phyloP scores from a whole-genome alignment of 306 rosid genomes.

The Ormosia emarginata region DNA sequence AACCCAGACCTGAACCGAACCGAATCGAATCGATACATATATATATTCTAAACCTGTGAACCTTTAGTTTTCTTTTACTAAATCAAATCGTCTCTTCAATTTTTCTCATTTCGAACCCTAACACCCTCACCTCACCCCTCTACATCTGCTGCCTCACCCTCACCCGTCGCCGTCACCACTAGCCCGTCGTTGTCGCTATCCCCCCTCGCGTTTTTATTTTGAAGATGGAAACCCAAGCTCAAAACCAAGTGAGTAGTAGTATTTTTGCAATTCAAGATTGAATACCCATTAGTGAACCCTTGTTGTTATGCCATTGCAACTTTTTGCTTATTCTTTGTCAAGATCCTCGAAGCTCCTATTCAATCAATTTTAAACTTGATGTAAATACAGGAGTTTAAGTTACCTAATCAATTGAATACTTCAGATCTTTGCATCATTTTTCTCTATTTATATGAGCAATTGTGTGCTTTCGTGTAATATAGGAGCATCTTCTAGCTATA shows the following conservation, averaged over 20 bases:
- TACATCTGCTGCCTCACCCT: no score
- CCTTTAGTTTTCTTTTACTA: no score
- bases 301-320: constrained; percentile 9
- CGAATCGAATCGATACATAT: no score
- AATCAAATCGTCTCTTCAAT: no score
- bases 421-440: neutral
- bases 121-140: no score
- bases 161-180: no score
- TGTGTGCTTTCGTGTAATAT: neutral
- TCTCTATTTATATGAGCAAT: neutral
- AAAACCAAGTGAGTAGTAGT: neutral
- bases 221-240: neutral
- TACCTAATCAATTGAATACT: neutral
- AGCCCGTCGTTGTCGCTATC: no score
- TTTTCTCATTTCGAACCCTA: no score
- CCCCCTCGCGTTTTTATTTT: neutral
- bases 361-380: no score
- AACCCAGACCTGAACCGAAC: no score
- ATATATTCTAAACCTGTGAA: no score
- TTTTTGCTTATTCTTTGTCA: neutral
- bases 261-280: neutral
- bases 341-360: neutral
- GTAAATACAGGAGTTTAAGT: neutral
- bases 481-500: neutral
- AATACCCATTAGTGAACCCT: neutral